Evolutionary conservation across 345 rosid genomes (phyloP).

Genomic region (Brassica incana): DNA sequence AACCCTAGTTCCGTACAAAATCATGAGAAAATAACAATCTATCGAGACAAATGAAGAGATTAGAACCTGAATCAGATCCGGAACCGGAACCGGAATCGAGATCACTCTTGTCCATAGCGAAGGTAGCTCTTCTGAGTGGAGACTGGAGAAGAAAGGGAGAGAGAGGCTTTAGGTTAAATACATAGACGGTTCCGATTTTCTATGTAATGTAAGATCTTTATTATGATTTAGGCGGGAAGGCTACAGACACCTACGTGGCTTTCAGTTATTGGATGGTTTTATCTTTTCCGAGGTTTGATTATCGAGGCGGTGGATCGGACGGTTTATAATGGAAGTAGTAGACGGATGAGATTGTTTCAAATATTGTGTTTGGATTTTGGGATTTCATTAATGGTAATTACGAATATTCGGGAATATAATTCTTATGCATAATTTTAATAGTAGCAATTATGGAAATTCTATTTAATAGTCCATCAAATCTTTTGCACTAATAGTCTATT

Average conservation of each 20-base stretch:
- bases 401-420: not conserved
- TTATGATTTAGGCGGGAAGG: constrained; percentile 22
- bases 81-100: not conserved
- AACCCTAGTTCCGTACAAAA: not conserved
- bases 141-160: not conserved
- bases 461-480: no score
- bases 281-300: not conserved
- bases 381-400: not conserved
- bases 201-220: not conserved
- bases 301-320: not conserved
- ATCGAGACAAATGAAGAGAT: not conserved
- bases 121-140: not conserved
- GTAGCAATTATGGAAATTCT: no score
- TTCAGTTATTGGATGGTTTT: not conserved
- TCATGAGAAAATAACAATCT: not conserved
- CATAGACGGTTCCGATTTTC: not conserved
- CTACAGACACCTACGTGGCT: constrained; percentile 7
- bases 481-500: no score
- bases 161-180: constrained; percentile 2
- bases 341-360: constrained; percentile 9
- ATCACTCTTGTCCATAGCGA: not conserved
- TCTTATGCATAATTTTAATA: no score
- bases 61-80: not conserved
- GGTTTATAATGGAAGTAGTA: not conserved
- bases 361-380: not conserved